Conservation (phyloP, 2,329 filamentous ascomycete genomes). For the Colletotrichum orchidophilum region DNA sequence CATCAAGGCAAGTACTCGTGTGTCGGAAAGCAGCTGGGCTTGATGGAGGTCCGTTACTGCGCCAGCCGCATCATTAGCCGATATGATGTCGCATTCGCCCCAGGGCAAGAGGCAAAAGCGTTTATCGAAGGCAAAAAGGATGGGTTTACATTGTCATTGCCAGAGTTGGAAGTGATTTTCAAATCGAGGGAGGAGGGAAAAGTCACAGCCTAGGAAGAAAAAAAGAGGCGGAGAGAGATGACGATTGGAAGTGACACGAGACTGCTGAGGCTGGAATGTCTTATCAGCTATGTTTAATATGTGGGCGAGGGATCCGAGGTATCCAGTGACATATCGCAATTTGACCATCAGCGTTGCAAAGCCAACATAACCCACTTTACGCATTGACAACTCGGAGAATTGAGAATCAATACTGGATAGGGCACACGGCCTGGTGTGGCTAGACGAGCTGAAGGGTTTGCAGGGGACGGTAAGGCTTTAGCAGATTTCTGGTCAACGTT, state of each 20-base stretch:
- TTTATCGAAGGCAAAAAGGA: conserved; percentile 27
- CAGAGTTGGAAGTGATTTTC: conserved; percentile 31
- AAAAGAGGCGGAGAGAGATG: too few relatives aligned
- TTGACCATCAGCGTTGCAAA: not conserved
- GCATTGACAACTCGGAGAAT: not conserved
- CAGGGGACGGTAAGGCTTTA: not conserved
- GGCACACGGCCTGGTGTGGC: conserved; percentile 2
- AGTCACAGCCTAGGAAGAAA: not conserved
- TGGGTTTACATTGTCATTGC: conserved; percentile 29
- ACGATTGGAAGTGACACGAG: not conserved
- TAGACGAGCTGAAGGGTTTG: not conserved
- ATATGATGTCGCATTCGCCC: conserved; percentile 28
- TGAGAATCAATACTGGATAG: not conserved
- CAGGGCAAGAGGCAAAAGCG: conserved; percentile 6
- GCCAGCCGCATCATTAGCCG: conserved; percentile 30
- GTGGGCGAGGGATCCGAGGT: not conserved
- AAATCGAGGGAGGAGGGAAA: conserved; percentile 16
- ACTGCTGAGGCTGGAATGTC: not conserved
- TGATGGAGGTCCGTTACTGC: conserved; percentile 43
- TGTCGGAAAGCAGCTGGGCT: conserved; percentile 46
- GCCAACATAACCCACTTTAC: not conserved
- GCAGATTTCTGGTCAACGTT: not conserved
- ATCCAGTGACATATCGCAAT: not conserved
- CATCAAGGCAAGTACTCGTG: conserved; percentile 44
- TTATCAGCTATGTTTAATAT: not conserved